Conservation (phyloP, 192 early-diverging fungal genomes). For the Globomyces pollinis-pini region DNA sequence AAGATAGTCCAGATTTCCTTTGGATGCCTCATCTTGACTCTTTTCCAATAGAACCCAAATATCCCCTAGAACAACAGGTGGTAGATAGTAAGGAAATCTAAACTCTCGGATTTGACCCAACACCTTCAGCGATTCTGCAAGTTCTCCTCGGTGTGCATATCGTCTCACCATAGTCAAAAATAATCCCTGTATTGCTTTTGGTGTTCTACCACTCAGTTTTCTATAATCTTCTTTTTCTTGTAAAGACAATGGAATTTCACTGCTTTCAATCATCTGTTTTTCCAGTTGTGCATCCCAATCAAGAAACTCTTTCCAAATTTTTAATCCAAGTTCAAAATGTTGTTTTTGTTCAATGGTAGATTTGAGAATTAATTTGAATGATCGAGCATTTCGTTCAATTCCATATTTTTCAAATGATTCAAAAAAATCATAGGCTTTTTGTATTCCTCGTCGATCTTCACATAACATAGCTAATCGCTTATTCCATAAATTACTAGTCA, state of each 20-base stretch:
- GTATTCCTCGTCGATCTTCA: neutral
- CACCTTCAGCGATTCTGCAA: slow-evolving; percentile 21
- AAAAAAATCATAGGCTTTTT: slow-evolving; percentile 2
- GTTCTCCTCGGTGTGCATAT: slow-evolving; percentile 8
- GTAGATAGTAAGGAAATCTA: slow-evolving; percentile 30
- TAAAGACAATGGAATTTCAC: neutral
- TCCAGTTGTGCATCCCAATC: slow-evolving; percentile 24
- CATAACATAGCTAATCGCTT: neutral
- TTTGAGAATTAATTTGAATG: neutral
- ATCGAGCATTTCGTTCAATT: neutral
- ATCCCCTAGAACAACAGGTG: slow-evolving; percentile 21
- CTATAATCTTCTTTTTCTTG: slow-evolving; percentile 20
- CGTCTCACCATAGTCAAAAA: slow-evolving; percentile 19
- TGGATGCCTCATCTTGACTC: slow-evolving; percentile 20
- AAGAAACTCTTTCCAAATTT: slow-evolving; percentile 21
- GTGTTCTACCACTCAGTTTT: slow-evolving; percentile 8
- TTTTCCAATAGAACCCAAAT: slow-evolving; percentile 23
- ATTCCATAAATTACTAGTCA: neutral
- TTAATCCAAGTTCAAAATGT: slow-evolving; percentile 3
- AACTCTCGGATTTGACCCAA: slow-evolving; percentile 24
- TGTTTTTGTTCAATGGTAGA: neutral
- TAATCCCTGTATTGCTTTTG: slow-evolving; percentile 7
- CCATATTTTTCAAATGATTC: neutral
- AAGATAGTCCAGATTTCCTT: slow-evolving; percentile 24
- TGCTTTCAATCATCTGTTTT: slow-evolving; percentile 9